Evolutionary conservation across 805 yeast genomes (phyloP).

Genomic region (Candida maesae): DNA sequence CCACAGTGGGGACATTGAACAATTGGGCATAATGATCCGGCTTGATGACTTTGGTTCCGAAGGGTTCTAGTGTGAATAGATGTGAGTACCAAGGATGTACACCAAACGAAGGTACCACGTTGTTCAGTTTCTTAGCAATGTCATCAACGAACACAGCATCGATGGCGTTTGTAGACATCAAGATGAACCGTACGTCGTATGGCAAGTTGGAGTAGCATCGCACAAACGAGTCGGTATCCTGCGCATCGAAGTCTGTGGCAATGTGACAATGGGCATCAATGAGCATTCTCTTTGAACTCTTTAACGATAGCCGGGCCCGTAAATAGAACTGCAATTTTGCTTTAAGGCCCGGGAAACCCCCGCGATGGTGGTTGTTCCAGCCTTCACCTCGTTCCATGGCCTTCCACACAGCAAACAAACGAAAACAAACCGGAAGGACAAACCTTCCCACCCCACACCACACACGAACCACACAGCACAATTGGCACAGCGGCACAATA

Average conservation of each 20-base stretch:
- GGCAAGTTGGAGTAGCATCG: conserved; percentile 3
- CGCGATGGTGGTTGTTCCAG: too few relatives aligned
- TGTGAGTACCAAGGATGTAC: conserved; percentile 94
- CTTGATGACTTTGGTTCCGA: conserved; percentile 29
- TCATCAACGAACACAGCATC: conserved; percentile 31
- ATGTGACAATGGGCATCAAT: conserved; percentile 38
- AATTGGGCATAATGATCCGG: conserved; percentile 53
- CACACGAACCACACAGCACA: too few relatives aligned
- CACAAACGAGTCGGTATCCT: conserved; percentile 1
- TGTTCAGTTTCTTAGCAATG: conserved; percentile 19
- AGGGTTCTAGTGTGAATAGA: conserved; percentile 37
- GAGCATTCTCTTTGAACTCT: conserved; percentile 5
- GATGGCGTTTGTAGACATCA: conserved; percentile 48
- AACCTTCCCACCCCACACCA: too few relatives aligned
- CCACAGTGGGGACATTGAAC: conserved; percentile 36
- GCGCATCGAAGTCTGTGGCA: conserved; percentile 13
- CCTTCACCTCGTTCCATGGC: too few relatives aligned
- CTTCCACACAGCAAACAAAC: too few relatives aligned
- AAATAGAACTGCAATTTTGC: too few relatives aligned
- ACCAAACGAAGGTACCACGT: conserved; percentile 52
- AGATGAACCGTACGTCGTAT: conserved; percentile 13
- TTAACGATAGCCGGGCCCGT: not conserved
- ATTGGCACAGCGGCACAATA: too few relatives aligned
- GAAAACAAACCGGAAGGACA: too few relatives aligned
- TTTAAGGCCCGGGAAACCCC: too few relatives aligned